Evolutionary conservation across 345 rosid species (phyloP).

Genomic region (Euclidium syriacum): DNA sequence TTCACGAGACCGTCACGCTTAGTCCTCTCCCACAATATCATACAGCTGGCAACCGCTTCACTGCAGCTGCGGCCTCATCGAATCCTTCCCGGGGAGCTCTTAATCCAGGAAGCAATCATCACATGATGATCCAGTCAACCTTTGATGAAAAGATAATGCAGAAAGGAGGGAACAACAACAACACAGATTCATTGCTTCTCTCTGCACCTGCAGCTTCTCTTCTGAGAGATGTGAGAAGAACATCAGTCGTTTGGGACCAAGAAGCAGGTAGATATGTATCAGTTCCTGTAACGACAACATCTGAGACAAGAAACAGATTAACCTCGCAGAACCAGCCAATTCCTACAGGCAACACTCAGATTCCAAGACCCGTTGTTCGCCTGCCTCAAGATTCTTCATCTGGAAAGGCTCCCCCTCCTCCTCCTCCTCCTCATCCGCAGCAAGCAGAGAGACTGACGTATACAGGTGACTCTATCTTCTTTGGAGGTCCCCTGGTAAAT

Average conservation of each 20-base stretch:
- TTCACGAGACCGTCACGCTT: conserved; percentile 70
- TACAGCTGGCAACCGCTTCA: conserved; percentile 36
- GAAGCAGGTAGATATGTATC: conserved; percentile 94
- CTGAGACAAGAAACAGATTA: conserved; percentile 59
- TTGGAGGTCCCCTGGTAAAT: conserved; percentile 84
- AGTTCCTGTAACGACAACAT: conserved; percentile 61
- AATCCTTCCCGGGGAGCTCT: conserved; percentile 41
- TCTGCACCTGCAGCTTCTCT: conserved; percentile 75
- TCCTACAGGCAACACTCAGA: conserved; percentile 36
- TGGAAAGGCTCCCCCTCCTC: conserved; percentile 41
- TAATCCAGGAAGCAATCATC: conserved; percentile 38
- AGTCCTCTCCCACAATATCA: conserved; percentile 80
- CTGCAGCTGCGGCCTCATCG: conserved; percentile 25
- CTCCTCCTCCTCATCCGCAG: conserved; percentile 34
- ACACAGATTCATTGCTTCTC: conserved; percentile 52
- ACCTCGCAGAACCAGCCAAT: conserved; percentile 38
- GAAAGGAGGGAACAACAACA: conserved; percentile 50
- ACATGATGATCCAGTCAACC: conserved; percentile 34
- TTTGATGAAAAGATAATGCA: conserved; percentile 57
- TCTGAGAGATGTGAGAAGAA: conserved; percentile 80
- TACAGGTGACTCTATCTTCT: conserved; percentile 94
- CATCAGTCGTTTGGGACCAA: conserved; percentile 92
- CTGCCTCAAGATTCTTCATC: conserved; percentile 51
- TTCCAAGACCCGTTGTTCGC: conserved; percentile 33
- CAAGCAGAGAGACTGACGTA: conserved; percentile 72